Base-by-base conservation (phyloP, 129 eudicot genomes). In the Flaveria trinervia region DNA sequence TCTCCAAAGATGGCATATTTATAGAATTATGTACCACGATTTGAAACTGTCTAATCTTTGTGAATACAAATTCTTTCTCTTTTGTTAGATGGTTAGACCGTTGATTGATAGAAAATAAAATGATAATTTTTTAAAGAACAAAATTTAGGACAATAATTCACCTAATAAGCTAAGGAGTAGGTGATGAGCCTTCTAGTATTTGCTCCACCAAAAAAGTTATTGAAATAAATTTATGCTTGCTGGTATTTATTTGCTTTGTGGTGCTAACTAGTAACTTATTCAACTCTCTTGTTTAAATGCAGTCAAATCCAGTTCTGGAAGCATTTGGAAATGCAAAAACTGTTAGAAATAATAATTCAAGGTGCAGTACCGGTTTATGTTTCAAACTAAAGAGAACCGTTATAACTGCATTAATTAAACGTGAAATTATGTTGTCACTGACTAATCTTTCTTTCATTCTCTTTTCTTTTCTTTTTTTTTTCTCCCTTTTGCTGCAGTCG, bases 241-340 rank as follows among this genome's bases (percentile, higher is more conserved):
- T 26, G 39, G 20, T 57, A 23, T 66, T 51, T 22, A 65, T 57
- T 74, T 49, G 23, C 30, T 41, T 74, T 72, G 33, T 25, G 57
- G 45, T 60, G 59, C 50, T 71, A 66, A 52, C 67, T 52, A 39
- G 68, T 25, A 69, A 68, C 81, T 79, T 62, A 62, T 65, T 11
- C 48, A 45, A 70, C 50, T 76, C 66, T 50, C 70, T 45, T 83
- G 62, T 65, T 75, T 83, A 76, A 74, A 44, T 87, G 92, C 93
- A 94, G 98, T 94, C 98, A 52, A 94, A 89, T 89, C 98, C 98
- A 74, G 98, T 94, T 65, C 81, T 94, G 65, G 98, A 94, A 88
- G 98, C 98, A 79, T 94, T 94, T 86, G 97, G 98, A 77, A 94
- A 94, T 83, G 98, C 98, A 69, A 94, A 94, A 89, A 94, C 98